phyloP scores from a whole-genome alignment of 2,329 filamentous ascomycete genomes.

The Colletotrichum sp. region DNA sequence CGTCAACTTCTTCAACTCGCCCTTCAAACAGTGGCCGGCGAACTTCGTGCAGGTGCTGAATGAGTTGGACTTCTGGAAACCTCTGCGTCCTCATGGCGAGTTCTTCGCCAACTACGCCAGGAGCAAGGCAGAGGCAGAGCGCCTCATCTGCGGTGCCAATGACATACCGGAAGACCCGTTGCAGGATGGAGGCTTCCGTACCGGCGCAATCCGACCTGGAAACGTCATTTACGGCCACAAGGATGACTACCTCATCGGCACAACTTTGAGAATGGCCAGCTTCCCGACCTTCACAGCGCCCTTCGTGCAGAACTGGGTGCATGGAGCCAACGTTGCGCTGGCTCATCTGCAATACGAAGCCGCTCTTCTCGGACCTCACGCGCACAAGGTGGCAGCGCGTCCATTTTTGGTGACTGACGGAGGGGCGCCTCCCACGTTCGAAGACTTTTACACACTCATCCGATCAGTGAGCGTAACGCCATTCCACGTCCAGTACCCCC shows the following conservation, averaged over 20 bases:
- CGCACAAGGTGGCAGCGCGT: conserved; percentile 44
- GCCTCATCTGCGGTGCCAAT: conserved; percentile 52
- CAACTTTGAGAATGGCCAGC: conserved; percentile 40
- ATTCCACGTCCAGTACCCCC: conserved; percentile 34
- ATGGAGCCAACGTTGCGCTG: conserved; percentile 57
- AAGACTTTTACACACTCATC: conserved; percentile 43
- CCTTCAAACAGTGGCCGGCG: conserved; percentile 45
- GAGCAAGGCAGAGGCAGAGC: conserved; percentile 57
- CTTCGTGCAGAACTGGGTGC: conserved; percentile 55
- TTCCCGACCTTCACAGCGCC: conserved; percentile 48
- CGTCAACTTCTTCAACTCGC: conserved; percentile 46
- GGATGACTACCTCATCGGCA: conserved; percentile 45
- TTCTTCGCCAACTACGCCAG: conserved; percentile 58
- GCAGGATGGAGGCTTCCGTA: conserved; percentile 45
- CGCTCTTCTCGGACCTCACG: conserved; percentile 47
- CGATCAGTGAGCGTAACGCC: conserved; percentile 32
- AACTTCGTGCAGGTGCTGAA: conserved; percentile 50
- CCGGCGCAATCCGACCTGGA: conserved; percentile 58
- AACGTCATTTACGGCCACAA: conserved; percentile 59
- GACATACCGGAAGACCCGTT: conserved; percentile 18
- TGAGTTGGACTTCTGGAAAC: conserved; percentile 46
- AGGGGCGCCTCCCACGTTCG: conserved; percentile 46
- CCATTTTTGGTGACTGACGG: conserved; percentile 57
- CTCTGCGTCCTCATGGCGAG: conserved; percentile 41
- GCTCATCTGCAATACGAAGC: conserved; percentile 59